phyloP scores from a whole-genome alignment of 108 stramenopile genomes.

The Stephanodiscus triporus region DNA sequence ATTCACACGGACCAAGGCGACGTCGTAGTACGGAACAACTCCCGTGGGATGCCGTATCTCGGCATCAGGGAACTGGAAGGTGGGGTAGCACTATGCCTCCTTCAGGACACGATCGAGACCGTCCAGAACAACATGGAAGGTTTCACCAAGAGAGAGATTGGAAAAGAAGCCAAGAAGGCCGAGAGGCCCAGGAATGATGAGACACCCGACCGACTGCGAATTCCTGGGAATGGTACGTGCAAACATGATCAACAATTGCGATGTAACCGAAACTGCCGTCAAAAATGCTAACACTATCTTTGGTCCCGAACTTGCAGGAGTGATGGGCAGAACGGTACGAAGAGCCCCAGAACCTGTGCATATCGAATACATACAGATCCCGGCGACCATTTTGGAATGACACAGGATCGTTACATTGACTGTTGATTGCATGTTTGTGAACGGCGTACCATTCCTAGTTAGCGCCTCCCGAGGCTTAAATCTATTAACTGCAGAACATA shows the following conservation, averaged over 20 bases:
- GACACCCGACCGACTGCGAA: no score
- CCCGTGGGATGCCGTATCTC: no score
- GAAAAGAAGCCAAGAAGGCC: background rate
- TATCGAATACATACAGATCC: constrained; percentile 18
- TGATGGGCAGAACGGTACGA: constrained; percentile 31
- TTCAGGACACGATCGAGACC: no score
- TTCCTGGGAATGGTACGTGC: no score
- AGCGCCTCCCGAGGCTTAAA: constrained; percentile 35
- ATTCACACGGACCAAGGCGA: no score
- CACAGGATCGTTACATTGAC: constrained; percentile 36
- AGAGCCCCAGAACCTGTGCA: background rate
- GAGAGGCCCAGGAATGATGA: no score
- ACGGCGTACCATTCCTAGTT: constrained; percentile 36
- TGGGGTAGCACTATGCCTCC: no score
- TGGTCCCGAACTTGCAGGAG: constrained; percentile 37
- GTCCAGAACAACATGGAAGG: no score
- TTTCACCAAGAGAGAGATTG: constrained; percentile 4
- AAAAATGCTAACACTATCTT: constrained; percentile 34
- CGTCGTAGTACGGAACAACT: no score
- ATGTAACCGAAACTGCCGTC: constrained; percentile 33
- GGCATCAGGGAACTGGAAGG: no score
- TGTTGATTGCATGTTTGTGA: constrained; percentile 49
- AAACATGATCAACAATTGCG: constrained; percentile 37
- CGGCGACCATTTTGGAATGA: constrained; percentile 14
- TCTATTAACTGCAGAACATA: constrained; percentile 9